Conservation (phyloP, 345 rosid species). For the Eucalyptus microcorys region DNA sequence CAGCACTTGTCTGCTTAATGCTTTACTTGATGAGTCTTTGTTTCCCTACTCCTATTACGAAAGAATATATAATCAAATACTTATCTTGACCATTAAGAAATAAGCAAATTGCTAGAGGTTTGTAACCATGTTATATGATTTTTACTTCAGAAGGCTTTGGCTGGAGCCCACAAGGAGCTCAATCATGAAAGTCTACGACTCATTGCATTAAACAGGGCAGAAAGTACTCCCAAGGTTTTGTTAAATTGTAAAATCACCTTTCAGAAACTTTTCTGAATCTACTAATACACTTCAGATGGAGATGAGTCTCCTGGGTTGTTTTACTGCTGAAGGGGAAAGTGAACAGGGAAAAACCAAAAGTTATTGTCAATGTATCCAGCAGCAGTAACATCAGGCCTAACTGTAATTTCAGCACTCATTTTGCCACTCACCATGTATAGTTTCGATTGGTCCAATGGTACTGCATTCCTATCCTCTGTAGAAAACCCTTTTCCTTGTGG, state of each 20-base stretch:
- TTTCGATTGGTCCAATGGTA: constrained; percentile 89
- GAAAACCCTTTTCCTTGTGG: constrained; percentile 59
- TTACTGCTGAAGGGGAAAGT: not conserved
- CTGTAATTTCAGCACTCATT: not conserved
- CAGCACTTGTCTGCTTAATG: not conserved
- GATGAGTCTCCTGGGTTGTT: not conserved
- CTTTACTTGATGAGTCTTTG: not conserved
- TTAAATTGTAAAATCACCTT: not conserved
- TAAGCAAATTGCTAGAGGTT: not conserved
- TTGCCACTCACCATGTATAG: constrained; percentile 50
- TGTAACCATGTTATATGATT: not conserved
- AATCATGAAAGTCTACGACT: not conserved
- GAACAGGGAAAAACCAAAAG: not conserved
- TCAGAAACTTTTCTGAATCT: not conserved
- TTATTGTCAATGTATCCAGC: not conserved
- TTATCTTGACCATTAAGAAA: not conserved
- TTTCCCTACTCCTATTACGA: not conserved
- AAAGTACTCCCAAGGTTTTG: not conserved
- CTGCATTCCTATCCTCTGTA: constrained; percentile 89
- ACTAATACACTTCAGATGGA: not conserved
- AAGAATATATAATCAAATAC: not conserved
- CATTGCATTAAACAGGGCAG: not conserved
- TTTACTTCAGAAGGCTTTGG: not conserved
- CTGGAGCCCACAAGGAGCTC: not conserved
- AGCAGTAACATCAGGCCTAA: not conserved